phyloP scores from a whole-genome alignment of 2,329 filamentous ascomycete genomes.

The Talaromyces sp. region DNA sequence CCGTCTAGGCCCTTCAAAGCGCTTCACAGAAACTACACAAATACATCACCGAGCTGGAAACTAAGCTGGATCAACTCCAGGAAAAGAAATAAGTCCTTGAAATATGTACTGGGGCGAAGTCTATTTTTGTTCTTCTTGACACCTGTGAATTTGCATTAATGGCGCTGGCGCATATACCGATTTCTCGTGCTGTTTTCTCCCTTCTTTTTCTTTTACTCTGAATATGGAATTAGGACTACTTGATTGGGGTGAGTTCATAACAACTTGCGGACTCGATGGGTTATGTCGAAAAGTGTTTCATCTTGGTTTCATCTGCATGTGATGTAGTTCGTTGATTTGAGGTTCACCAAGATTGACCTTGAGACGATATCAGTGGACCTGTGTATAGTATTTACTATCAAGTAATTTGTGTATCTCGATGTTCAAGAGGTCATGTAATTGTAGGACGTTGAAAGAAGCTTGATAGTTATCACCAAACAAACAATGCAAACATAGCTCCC shows the following conservation, averaged over 20 bases:
- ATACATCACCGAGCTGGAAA: slow-evolving; percentile 77
- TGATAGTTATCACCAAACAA: neutral
- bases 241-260: neutral
- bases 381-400: neutral
- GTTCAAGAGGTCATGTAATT: neutral
- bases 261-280: neutral
- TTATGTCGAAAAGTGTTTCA: too few species aligned
- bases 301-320: too few species aligned
- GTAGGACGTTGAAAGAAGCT: neutral
- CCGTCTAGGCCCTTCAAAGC: slow-evolving; percentile 70
- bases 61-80: slow-evolving; percentile 64
- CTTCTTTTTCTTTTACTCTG: neutral
- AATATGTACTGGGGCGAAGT: neutral
- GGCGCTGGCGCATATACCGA: slow-evolving; percentile 1
- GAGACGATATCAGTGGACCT: neutral
- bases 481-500: slow-evolving; percentile 2
- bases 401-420: too few species aligned
- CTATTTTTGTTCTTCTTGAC: neutral
- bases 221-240: neutral
- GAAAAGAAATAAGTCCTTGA: slow-evolving; percentile 57
- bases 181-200: neutral
- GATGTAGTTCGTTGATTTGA: neutral
- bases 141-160: slow-evolving; percentile 2
- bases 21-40: slow-evolving; percentile 80
- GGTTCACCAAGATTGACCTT: neutral